These are phyloP conservation scores for Phycomyces blakesleeanus DNA, from an alignment of 192 early-diverging fungal genomes.

Conservation along the genomic window DNA sequence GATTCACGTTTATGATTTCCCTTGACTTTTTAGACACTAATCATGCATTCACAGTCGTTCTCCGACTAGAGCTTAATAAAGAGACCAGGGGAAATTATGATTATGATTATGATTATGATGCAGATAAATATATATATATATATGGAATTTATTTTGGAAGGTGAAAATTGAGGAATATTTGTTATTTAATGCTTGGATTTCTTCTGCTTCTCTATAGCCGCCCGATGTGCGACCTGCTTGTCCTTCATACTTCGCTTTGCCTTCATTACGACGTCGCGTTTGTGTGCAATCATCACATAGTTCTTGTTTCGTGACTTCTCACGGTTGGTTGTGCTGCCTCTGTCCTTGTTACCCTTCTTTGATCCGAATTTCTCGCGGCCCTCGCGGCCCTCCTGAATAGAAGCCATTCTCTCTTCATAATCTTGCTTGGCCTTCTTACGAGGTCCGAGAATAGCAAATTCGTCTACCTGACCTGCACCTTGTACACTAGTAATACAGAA, in stretches of 20 bases:
- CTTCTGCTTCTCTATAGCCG: slow-evolving; percentile 64
- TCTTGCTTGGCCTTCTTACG: slow-evolving; percentile 85
- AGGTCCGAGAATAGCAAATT: slow-evolving; percentile 47
- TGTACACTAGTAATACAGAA: too few relatives aligned
- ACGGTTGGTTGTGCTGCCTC: slow-evolving; percentile 79
- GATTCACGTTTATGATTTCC: too few relatives aligned
- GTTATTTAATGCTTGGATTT: slow-evolving; percentile 45
- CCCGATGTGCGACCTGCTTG: slow-evolving; percentile 61
- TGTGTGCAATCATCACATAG: slow-evolving; percentile 95
- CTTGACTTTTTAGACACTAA: too few relatives aligned
- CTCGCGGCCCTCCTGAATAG: slow-evolving; percentile 87
- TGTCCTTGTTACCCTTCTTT: slow-evolving; percentile 79
- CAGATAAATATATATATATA: too few relatives aligned
- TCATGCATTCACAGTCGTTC: too few relatives aligned
- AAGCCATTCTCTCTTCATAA: slow-evolving; percentile 85
- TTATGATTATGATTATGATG: too few relatives aligned
- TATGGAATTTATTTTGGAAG: too few relatives aligned
- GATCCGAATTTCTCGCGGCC: slow-evolving; percentile 90
- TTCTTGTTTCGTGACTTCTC: slow-evolving; percentile 93
- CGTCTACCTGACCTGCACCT: slow-evolving; percentile 33
- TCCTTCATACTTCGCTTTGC: slow-evolving; percentile 71
- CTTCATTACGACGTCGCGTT: slow-evolving; percentile 72
- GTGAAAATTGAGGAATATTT: too few relatives aligned
- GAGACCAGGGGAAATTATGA: too few relatives aligned
- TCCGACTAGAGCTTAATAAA: too few relatives aligned